Evolutionary conservation across 306 rosid species (phyloP), one percentile per base, ranked within the genome.

Genomic region (Medicago ruthenica): DNA sequence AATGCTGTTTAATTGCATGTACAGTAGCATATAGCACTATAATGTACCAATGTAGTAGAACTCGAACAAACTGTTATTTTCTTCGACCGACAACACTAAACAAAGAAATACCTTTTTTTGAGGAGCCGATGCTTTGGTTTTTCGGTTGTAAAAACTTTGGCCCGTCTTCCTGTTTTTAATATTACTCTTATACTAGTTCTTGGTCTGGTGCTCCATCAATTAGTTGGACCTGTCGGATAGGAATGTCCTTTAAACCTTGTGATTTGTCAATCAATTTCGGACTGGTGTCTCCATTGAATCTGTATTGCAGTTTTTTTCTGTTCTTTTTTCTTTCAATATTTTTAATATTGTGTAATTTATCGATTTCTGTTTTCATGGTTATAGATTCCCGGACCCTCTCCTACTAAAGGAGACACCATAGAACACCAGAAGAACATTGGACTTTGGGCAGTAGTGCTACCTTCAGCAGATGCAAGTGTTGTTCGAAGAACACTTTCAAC

Each of bases 351-450:
- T 76, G 24, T 15, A n/a, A 47, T 22, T 67, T 62, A 63, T 10
- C 16, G 31, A 53, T 8, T 40, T 47, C 18, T 58, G 6, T 58
- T 74, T 44, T 70, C 58, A 9, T 67, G 86, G 27, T 74, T 76
- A 73, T 78, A 94, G 96, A 85, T 94, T 76, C 96, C 93, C 78
- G 98, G 97, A 7, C 89, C 91, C 2, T 76, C 90, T 85, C 95
- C 92, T 48, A 66, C 83, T 3, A 91, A 87, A 72, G 86, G 85
- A 77, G 67, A 85, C 42, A 77, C 80, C 62, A 75, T 90, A 24
- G 98, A 92, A 81, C 87, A 91, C 83, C 96, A 86, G 79, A 87
- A 92, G 83, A 83, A 85, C 67, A 84, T 90, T 64, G 91, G 93
- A 17, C 91, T 90, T 65, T 85, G 90, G 90, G 90, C 88, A 5